Conservation (phyloP, 2,329 filamentous ascomycete species). For the Diaporthe helianthi region DNA sequence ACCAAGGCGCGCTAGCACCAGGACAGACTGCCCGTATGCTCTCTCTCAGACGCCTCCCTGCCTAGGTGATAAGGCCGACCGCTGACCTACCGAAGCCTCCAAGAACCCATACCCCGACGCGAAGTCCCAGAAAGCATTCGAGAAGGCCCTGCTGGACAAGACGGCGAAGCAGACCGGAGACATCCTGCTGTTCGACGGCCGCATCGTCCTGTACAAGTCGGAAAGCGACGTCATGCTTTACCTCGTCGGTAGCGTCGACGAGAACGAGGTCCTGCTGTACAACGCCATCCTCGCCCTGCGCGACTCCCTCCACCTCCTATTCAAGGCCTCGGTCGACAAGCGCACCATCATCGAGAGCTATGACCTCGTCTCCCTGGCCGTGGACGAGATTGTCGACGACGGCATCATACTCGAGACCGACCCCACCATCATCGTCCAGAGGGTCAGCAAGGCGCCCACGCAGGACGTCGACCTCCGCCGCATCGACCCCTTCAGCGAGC, state of each 20-base stretch:
- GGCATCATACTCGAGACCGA: conserved; percentile 98
- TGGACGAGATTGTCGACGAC: conserved; percentile 95
- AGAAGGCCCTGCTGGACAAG: conserved; percentile 95
- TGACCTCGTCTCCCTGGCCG: conserved; percentile 89
- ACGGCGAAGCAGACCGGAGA: conserved; percentile 94
- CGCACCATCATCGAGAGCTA: conserved; percentile 98
- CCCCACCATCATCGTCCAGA: conserved; percentile 88
- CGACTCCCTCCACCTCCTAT: conserved; percentile 87
- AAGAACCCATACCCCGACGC: conserved; percentile 83
- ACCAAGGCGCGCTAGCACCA: conserved; percentile 46
- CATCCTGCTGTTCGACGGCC: conserved; percentile 97
- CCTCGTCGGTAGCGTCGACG: conserved; percentile 86
- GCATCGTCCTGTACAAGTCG: conserved; percentile 96
- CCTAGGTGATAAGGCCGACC: background rate
- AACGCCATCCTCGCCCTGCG: conserved; percentile 91
- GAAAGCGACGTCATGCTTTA: conserved; percentile 98
- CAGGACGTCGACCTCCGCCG: conserved; percentile 92
- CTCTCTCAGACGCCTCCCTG: conserved; percentile 32
- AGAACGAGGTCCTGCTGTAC: conserved; percentile 97
- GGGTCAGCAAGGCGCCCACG: conserved; percentile 89
- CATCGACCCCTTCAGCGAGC: conserved; percentile 88
- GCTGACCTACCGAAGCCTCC: conserved; percentile 42
- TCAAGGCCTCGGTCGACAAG: conserved; percentile 98
- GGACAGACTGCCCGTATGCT: conserved; percentile 39
- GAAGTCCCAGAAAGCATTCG: conserved; percentile 95